Evolutionary conservation across 192 early-diverging fungal species (phyloP).

Genomic region (Mortierella antarctica): DNA sequence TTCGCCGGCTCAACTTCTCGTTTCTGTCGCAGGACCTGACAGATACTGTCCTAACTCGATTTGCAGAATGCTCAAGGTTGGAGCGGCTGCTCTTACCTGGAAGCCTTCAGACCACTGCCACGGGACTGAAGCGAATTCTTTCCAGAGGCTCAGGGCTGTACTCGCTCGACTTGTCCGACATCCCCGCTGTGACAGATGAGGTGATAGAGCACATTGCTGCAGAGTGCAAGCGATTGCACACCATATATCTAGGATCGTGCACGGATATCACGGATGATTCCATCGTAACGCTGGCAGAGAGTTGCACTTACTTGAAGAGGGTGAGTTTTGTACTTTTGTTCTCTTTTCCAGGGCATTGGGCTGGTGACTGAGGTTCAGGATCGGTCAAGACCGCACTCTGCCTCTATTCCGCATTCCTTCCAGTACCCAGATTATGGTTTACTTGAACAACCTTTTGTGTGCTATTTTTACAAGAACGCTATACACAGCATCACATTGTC

Average conservation of each 20-base stretch:
- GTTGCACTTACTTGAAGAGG: conserved; percentile 60
- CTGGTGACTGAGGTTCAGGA: too few relatives aligned
- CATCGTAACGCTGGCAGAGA: conserved; percentile 54
- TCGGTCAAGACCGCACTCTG: too few relatives aligned
- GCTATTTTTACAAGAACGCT: neutral
- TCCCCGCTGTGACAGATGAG: conserved; percentile 57
- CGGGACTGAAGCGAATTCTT: conserved; percentile 52
- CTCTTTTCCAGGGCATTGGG: neutral
- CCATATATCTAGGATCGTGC: conserved; percentile 64
- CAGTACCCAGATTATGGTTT: neutral
- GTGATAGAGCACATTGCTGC: conserved; percentile 56
- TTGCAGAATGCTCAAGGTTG: conserved; percentile 57
- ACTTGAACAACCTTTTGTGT: neutral
- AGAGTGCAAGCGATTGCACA: conserved; percentile 61
- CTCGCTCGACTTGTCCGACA: conserved; percentile 65
- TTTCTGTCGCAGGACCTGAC: conserved; percentile 52
- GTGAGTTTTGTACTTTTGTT: conserved; percentile 43
- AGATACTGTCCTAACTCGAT: conserved; percentile 52
- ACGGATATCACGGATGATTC: conserved; percentile 61
- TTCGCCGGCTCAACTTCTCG: conserved; percentile 66
- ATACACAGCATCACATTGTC: neutral
- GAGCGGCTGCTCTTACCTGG: conserved; percentile 64
- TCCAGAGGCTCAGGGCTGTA: conserved; percentile 40
- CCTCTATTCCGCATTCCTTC: too few relatives aligned
- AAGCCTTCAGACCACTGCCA: conserved; percentile 54